Conservation (phyloP, 2,329 filamentous ascomycete genomes). For the Beauveria asiatica region DNA sequence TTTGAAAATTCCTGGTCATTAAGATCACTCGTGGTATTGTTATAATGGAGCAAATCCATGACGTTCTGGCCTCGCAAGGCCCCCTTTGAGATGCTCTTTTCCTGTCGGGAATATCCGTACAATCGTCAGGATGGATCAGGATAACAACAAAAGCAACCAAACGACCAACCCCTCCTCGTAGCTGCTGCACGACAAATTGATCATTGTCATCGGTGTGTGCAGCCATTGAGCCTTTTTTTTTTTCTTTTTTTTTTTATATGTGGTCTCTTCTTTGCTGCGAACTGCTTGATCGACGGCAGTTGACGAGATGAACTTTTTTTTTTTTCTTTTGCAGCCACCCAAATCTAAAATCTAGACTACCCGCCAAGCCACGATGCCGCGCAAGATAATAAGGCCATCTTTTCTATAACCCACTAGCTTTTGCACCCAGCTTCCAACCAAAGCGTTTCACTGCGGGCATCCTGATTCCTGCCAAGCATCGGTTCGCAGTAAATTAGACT, state of each 20-base stretch:
- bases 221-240: background rate
- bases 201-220: background rate
- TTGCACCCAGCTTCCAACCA: background rate
- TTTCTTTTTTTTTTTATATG: background rate
- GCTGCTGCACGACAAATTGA: background rate
- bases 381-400: background rate
- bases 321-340: background rate
- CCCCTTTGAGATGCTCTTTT: no score
- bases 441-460: background rate
- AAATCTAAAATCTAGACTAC: background rate
- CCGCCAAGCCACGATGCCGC: background rate
- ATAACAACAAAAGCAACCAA: no score
- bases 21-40: background rate
- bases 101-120: no score
- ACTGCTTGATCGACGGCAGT: background rate
- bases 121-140: no score
- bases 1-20: background rate
- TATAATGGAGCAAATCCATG: background rate
- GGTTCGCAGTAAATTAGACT: no score
- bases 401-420: background rate
- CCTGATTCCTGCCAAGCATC: background rate
- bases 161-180: no score
- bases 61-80: background rate
- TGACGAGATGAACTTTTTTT: background rate
- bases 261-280: background rate